Base-by-base conservation (phyloP, 495 filamentous ascomycete genomes). In the Penicillium bialowiezense region DNA sequence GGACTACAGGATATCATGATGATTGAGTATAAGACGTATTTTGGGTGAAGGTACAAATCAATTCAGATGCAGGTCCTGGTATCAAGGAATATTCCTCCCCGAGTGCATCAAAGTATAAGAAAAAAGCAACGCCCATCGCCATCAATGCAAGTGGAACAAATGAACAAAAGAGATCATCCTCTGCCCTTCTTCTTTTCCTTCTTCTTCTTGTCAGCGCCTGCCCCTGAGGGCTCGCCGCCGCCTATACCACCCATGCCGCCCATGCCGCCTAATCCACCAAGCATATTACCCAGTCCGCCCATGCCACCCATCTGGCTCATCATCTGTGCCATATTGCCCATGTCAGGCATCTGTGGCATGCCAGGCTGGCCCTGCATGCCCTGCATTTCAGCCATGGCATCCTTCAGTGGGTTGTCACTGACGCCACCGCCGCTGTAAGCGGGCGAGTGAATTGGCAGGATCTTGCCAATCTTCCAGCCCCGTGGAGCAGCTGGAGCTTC, bases 381-480 rank as follows among this genome's bases (percentile, higher is more conserved):
- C 60, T 81, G 77, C 90, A 97, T 95, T 73, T 95, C 90, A 35
- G 80, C 83, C 92, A 98, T 96, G 75, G 97, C 96, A 51, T 98
- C 91, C 76, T 93, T 91, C 55, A 98, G 82, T 20, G 96, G 87
- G 57, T 98, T 95, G 63, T 98, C 93, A 52, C 87, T 95, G 7
- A 98, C 90, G 18, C 93, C 93, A 18, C 95, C 92, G 2, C 93
- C 93, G 41, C 86, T 95, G 68, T 97, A 77, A 10, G 90, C 93
- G 0, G 92, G 83, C 18, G 83, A 88, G 56, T 96, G 90, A 53
- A 92, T 80, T 21, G 93, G 93, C 47, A 98, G 55, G 44, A 97
- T 79, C 17, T 71, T 79, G 24, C 83, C 82, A 59, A 98, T 86
- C 74, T 96, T 97, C 90, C 91, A 97, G 8, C 92, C 93, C 38